Evolutionary conservation across 1,284 basidiomycete genomes (phyloP), one percentile per base, ranked within the genome.

Genomic region (Garcileccinum viscosum): DNA sequence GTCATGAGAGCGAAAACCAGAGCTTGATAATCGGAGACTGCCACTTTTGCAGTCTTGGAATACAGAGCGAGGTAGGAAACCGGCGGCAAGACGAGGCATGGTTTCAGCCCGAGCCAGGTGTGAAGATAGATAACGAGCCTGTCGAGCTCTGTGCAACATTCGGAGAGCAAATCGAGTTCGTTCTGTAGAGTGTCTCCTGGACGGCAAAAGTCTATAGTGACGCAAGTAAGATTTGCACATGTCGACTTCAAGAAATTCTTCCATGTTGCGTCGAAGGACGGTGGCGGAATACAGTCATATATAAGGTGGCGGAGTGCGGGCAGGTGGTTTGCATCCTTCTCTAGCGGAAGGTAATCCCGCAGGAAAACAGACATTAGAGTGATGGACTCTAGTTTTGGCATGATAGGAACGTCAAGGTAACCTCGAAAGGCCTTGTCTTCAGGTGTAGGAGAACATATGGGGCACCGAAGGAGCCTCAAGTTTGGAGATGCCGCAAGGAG

Each of bases 231-330:
- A 63, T 75, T 78, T 37, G 73, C 67, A 63, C 78, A 78, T 40
- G 72, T 78, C 32, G 69, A 58, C 64, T 68, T 72, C 40, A 79
- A 59, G 37, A 80, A 78, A 38, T 67, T 74, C 63, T 68, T 78
- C 77, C 78, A 78, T 24, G 71, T 69, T 30, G 71, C 37, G n/a
- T 78, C 76, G 27, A 78, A 74, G 62, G 77, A 80, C 1, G 76
- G 78, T 2, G 76, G 78, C 7, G 77, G 79, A 40, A 76, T 80
- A 56, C 76, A 80, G 59, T 80, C 78, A n/a, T 80, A 78, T 15
- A 71, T 78, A 32, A 80, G 77, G 47, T 76, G 75, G 44, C 76
- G 72, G 42, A 80, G 77, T 38, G 77, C 75, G 42, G 78, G 77
- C 37, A 79, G 66, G 44, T 71, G 74, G 62, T 79, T 80, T 63